These are phyloP conservation scores for Eucalyptus camaldulensis DNA, from an alignment of 345 rosid species.

Conservation along the genomic window DNA sequence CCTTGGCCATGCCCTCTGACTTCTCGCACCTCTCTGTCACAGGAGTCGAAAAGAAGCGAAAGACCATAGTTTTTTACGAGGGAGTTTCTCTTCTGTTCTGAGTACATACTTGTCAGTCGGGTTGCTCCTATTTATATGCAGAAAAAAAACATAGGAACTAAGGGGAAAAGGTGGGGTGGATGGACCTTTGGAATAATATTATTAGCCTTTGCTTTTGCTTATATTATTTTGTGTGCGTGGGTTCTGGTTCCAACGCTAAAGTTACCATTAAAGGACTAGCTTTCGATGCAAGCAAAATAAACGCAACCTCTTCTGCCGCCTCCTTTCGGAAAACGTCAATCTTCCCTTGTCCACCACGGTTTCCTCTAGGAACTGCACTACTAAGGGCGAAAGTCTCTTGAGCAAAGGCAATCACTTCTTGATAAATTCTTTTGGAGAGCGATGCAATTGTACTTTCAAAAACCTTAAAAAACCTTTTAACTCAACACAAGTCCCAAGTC, in stretches of 20 bases:
- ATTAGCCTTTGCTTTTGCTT: conserved; percentile 21
- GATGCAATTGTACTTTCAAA: not conserved
- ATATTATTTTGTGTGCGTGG: not conserved
- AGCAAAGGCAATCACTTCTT: not conserved
- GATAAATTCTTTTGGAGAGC: not conserved
- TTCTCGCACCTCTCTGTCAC: not conserved
- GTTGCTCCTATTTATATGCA: conserved; percentile 19
- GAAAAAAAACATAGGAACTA: not conserved
- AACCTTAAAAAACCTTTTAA: not conserved
- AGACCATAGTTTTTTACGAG: not conserved
- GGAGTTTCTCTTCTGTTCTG: not conserved
- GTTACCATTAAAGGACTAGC: conserved; percentile 4
- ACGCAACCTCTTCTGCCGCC: not conserved
- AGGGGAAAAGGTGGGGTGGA: not conserved
- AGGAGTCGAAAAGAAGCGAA: not conserved
- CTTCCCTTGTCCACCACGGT: not conserved
- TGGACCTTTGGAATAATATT: not conserved
- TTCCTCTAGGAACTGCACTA: not conserved
- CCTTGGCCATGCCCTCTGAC: conserved; percentile 23
- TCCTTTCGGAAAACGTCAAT: not conserved
- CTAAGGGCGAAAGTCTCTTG: not conserved
- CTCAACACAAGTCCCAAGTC: too few relatives aligned
- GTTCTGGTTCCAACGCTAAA: conserved; percentile 23
- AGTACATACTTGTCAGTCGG: not conserved
- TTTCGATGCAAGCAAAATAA: conserved; percentile 9